Percentiles rank a stretch among this genome's conserved stretches.
phyloP scores from a whole-genome alignment of 1,284 basidiomycete species.

The Tremellales sp. region DNA sequence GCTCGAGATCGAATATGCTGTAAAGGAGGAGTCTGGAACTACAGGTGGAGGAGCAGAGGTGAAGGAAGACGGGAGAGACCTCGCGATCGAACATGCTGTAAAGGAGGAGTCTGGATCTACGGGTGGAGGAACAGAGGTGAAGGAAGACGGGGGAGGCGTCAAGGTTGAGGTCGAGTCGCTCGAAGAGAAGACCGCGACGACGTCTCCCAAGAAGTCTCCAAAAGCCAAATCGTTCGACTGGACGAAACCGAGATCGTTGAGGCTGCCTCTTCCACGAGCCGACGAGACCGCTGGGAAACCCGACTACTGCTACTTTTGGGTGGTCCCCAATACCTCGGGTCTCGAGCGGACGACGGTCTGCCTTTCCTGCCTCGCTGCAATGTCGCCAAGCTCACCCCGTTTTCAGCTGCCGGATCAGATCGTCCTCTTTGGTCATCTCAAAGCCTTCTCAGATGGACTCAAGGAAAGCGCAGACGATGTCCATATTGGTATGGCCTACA shows the following conservation, averaged over 20 bases:
- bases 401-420: conserved; percentile 31
- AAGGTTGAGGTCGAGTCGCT: conserved; percentile 3
- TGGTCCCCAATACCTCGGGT: conserved; percentile 47
- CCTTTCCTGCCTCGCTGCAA: background rate
- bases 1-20: background rate
- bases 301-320: conserved; percentile 45
- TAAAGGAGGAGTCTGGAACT: no score
- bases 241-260: conserved; percentile 25
- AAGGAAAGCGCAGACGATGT: conserved; percentile 1
- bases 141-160: background rate
- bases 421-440: conserved; percentile 24
- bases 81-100: background rate
- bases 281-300: conserved; percentile 1
- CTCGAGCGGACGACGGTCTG: conserved; percentile 43
- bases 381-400: background rate
- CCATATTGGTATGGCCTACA: background rate
- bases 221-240: conserved; percentile 23
- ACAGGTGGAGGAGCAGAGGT: background rate
- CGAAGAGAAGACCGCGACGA: background rate
- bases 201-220: background rate
- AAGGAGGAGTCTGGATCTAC: no score
- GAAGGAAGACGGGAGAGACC: background rate
- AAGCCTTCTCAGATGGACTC: conserved; percentile 15
- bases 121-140: background rate
- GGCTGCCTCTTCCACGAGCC: conserved; percentile 18